Evolutionary conservation across 2,329 filamentous ascomycete species (phyloP), one percentile per base, ranked within the genome.

Genomic region (Metarhizium brunneum): DNA sequence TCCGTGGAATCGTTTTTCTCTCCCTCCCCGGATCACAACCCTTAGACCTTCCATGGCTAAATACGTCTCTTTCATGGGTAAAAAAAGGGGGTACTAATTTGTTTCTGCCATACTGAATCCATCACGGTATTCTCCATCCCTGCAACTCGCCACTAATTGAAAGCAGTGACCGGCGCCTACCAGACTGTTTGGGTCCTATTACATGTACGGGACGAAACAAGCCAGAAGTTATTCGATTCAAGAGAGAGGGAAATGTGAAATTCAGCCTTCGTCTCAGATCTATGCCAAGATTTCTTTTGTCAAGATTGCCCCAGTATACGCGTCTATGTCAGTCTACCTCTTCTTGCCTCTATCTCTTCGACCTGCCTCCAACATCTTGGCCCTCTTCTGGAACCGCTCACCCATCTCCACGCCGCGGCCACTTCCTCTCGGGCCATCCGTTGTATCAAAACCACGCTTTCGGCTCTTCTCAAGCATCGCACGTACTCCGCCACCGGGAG

Each of bases 381-480:
- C 76, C 69, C 81, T 82, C 74, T 89, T 89, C 64, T 84, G 84
- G 67, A 88, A 91, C 47, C 81, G 78, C 56, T 91, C 87, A 29
- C 92, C 92, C 65, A 91, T 83, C 56, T 83, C 81, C 6, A 74
- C 74, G 7, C 77, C 73, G 51, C 67, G 71, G 38, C 80, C 86
- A 67, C 82, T 85, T 32, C 81, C 82, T 56, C 86, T 81, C 6
- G 83, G 84, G 0, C 88, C 85, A 70, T 95, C 91, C 20, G 68
- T 67, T 0, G 79, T 81, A 30, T 92, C 87, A 25, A 81, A 76
- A 30, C 80, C 80, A 62, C 92, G 81, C 79, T 96, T 96, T 60
- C 92, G 81, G 69, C 91, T 95, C 78, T 87, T 92, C 66, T 95
- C 92, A 61, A 92, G 70, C 61, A 90, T 66, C 0, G 82, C 80